phyloP scores from a whole-genome alignment of 129 eudicot species.

The Deinandra increscens region DNA sequence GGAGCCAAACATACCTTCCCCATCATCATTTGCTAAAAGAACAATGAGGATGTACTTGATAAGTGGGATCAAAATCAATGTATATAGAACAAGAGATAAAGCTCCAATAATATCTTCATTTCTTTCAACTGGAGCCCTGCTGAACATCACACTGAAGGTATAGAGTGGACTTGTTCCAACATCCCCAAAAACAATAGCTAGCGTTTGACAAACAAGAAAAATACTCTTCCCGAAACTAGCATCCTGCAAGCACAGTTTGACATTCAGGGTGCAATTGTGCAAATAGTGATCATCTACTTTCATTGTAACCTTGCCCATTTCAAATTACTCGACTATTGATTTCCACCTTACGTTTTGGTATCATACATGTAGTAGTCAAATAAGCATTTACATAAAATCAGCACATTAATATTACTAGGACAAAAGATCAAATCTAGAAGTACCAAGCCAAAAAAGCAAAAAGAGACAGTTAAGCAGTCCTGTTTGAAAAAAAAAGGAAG shows the following conservation, averaged over 20 bases:
- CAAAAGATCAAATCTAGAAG: too few relatives aligned
- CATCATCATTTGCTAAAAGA: slow-evolving; percentile 91
- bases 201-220: slow-evolving; percentile 68
- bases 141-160: slow-evolving; percentile 94
- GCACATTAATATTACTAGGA: too few relatives aligned
- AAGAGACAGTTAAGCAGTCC: too few relatives aligned
- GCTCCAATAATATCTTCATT: slow-evolving; percentile 92
- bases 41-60: slow-evolving; percentile 84
- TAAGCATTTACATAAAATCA: too few relatives aligned
- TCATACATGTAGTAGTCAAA: too few relatives aligned
- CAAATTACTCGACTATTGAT: too few relatives aligned
- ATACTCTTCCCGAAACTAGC: slow-evolving; percentile 56
- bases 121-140: slow-evolving; percentile 75
- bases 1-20: slow-evolving; percentile 69
- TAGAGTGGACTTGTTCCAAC: slow-evolving; percentile 93
- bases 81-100: slow-evolving; percentile 80
- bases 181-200: slow-evolving; percentile 96
- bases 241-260: slow-evolving; percentile 57
- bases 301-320: too few relatives aligned
- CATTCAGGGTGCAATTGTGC: slow-evolving; percentile 24
- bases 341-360: too few relatives aligned
- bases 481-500: too few relatives aligned
- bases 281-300: not conserved
- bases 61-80: slow-evolving; percentile 74
- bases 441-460: too few relatives aligned